A percentile compares a stretch with the other conserved stretches of the same genome.
Conservation (phyloP, 2,329 filamentous ascomycete genomes). For the Fusarium temperatum region DNA sequence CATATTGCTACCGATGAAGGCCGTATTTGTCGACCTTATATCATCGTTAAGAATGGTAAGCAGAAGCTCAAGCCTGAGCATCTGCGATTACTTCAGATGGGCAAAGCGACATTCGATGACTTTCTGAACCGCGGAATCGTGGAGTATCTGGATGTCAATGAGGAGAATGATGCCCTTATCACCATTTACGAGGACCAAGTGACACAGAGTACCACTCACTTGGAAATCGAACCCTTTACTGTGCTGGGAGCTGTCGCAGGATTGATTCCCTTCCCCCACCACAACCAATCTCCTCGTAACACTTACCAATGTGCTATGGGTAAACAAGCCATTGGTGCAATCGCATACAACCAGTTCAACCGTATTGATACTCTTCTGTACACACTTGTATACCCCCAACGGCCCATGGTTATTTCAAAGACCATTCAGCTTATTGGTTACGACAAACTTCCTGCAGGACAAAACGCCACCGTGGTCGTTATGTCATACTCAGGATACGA, state of each 20-base stretch:
- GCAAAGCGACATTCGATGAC: conserved; percentile 90
- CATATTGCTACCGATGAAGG: conserved; percentile 98
- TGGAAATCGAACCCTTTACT: conserved; percentile 98
- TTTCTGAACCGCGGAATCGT: conserved; percentile 90
- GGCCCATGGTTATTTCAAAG: conserved; percentile 96
- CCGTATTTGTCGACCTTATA: conserved; percentile 93
- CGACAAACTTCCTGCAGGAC: conserved; percentile 94
- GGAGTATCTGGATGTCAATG: conserved; percentile 97
- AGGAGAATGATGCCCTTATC: conserved; percentile 96
- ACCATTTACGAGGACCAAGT: conserved; percentile 89
- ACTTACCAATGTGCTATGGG: conserved; percentile 99
- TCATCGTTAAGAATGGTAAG: conserved; percentile 89
- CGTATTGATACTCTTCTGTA: conserved; percentile 96
- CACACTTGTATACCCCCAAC: conserved; percentile 96
- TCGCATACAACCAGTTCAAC: conserved; percentile 97
- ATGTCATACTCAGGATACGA: conserved; percentile 99
- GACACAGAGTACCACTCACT: conserved; percentile 83
- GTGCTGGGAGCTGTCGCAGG: conserved; percentile 95
- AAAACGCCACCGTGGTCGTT: conserved; percentile 96
- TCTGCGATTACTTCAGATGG: conserved; percentile 81
- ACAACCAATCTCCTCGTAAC: conserved; percentile 98
- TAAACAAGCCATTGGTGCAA: conserved; percentile 98
- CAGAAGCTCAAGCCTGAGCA: conserved; percentile 83
- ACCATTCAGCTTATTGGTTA: conserved; percentile 98
- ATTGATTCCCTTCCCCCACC: conserved; percentile 96